Evolutionary conservation across 768 basidiomycete genomes (phyloP).

Genomic region (Mycena crocata): DNA sequence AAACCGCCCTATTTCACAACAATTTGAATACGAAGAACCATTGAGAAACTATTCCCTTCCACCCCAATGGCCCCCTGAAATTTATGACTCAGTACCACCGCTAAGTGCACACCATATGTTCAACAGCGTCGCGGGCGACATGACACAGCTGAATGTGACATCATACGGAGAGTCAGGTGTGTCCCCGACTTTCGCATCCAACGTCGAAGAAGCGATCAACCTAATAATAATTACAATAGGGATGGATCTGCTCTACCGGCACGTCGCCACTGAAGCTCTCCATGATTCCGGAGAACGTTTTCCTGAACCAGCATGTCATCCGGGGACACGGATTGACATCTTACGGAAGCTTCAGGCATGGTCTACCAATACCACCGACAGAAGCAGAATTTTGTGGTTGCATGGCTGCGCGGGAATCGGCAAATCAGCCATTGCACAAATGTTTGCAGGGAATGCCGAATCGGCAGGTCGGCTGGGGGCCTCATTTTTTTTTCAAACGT

Average conservation of each 20-base stretch:
- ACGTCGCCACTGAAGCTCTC: background rate
- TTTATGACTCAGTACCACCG: no score
- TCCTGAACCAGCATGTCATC: constrained; percentile 2
- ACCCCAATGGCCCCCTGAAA: background rate
- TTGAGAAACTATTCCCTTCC: background rate
- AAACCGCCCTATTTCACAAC: no score
- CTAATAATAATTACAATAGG: background rate
- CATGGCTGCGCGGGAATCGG: background rate
- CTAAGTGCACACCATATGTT: background rate
- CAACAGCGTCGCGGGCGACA: background rate
- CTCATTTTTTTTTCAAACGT: background rate
- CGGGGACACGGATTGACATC: background rate
- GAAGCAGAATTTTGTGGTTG: background rate
- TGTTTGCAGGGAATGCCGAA: no score
- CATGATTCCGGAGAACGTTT: constrained; percentile 6
- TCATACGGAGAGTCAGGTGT: background rate
- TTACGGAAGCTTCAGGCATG: background rate
- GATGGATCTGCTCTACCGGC: constrained; percentile 39
- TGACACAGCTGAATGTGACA: background rate
- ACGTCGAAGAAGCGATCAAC: background rate
- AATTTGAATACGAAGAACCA: no score
- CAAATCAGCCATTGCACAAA: background rate
- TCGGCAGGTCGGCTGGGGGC: background rate
- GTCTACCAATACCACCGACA: background rate
- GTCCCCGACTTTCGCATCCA: background rate